Percentiles rank a stretch among this genome's conserved stretches.
phyloP scores from a whole-genome alignment of 2,329 filamentous ascomycete species.

The Trichoderma brevicompactum region DNA sequence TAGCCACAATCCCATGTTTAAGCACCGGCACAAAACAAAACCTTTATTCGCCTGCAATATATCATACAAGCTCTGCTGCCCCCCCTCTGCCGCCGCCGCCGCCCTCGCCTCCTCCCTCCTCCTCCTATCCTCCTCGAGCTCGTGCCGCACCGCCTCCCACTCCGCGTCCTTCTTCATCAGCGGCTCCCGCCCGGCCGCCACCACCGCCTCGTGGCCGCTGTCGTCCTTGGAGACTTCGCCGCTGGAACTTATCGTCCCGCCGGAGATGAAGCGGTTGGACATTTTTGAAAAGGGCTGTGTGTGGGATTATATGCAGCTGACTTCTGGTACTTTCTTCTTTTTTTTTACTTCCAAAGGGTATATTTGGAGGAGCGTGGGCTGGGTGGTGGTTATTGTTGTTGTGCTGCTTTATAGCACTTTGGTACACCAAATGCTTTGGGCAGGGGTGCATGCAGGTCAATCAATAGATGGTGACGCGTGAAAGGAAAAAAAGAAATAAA shows the following conservation, averaged over 20 bases:
- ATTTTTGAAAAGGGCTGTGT: conserved; percentile 43
- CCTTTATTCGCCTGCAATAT: conserved; percentile 82
- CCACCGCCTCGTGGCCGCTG: conserved; percentile 21
- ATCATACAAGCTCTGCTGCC: conserved; percentile 71
- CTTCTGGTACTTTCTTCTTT: background rate
- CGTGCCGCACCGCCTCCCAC: conserved; percentile 67
- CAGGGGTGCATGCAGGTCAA: too few species aligned
- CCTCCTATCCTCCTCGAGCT: conserved; percentile 65
- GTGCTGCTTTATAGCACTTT: too few species aligned
- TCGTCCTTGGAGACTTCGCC: conserved; percentile 36
- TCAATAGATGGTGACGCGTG: too few species aligned
- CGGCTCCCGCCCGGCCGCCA: conserved; percentile 31
- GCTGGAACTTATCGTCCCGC: conserved; percentile 48
- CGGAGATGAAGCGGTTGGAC: conserved; percentile 61
- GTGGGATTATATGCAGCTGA: background rate
- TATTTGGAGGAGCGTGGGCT: too few species aligned
- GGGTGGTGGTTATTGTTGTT: too few species aligned
- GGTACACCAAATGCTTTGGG: too few species aligned
- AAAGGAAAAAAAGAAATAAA: too few species aligned
- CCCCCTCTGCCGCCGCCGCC: conserved; percentile 46
- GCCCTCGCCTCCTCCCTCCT: conserved; percentile 57
- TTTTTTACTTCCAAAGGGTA: background rate
- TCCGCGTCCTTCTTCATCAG: conserved; percentile 44
- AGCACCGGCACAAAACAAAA: conserved; percentile 38
- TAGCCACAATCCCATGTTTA: too few species aligned